Base-by-base conservation (phyloP, 176 grass and related monocot genomes). In the Tuctoria greenei region DNA sequence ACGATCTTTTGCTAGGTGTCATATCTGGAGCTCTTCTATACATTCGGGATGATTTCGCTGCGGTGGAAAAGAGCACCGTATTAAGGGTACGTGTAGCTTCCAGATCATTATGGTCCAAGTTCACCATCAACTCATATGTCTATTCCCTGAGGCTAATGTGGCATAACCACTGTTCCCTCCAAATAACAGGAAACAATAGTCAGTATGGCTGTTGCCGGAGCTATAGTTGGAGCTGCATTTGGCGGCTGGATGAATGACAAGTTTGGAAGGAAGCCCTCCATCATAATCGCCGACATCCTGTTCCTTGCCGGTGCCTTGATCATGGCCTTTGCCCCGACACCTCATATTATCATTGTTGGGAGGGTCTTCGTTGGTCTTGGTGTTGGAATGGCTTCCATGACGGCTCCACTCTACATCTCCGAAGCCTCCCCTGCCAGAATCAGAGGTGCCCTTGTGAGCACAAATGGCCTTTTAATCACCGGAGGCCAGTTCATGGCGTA, bases 301-400 rank as follows among this genome's bases (percentile, higher is more conserved):
- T 98, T 98, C 83, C 50, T 98, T 64, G 12, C 73, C 9, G 91
- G 95, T 40, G 91, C 95, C 1, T 36, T 86, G 73, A 26, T 98
- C 79, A 98, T 98, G 95, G 89, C 95, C 6, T 41, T 64, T 17
- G 85, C 91, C 34, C 91, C 95, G 72, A 71, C 80, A 42, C 95
- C 95, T 31, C 56, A n/a, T 6, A 77, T 98, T 20, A 94, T 98
- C 47, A 98, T 98, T 55, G 64, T 97, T 49, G 95, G 95, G n/a
- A 94, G 95, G 72, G 71, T 94, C 24, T 94, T 92, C 80, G 95
- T 98, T 38, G 95, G 95, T 6, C 73, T 98, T 79, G 95, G 95
- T 35, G 95, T 98, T 31, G 91, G 95, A 58, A 98, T 98, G 91
- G 91, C 95, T 50, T 94, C 91, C 59, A 98, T 98, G 95, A 98